These are phyloP conservation scores for Dryas octopetala DNA, from an alignment of 306 rosid genomes.

Conservation along the genomic window DNA sequence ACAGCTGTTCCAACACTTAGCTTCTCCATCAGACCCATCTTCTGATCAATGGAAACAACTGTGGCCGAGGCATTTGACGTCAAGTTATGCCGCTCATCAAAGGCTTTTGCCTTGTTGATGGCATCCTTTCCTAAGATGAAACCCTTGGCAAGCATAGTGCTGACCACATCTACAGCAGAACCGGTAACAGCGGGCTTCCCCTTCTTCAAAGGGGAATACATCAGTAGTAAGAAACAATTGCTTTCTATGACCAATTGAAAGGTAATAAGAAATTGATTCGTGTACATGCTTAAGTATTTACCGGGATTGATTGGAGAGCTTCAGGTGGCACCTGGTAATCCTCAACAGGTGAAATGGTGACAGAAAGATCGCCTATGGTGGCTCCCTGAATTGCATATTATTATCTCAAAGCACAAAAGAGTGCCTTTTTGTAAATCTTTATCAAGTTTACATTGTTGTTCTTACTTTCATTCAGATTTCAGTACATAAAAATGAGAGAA, in stretches of 20 bases:
- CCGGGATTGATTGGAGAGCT: conserved; percentile 49
- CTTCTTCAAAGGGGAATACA: conserved; percentile 33
- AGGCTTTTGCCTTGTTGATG: conserved; percentile 59
- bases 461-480: too few species aligned
- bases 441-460: too few species aligned
- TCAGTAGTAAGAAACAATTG: neutral
- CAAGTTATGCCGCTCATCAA: conserved; percentile 67
- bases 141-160: conserved; percentile 81
- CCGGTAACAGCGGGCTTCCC: conserved; percentile 35
- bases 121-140: conserved; percentile 77
- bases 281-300: conserved; percentile 33
- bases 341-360: conserved; percentile 60
- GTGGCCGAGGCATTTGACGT: conserved; percentile 69
- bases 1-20: conserved; percentile 55
- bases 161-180: conserved; percentile 62
- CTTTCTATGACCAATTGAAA: neutral
- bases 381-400: conserved; percentile 53
- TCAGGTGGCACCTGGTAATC: conserved; percentile 78
- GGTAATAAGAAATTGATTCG: neutral
- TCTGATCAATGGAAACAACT: conserved; percentile 62
- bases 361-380: conserved; percentile 52
- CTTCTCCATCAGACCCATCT: conserved; percentile 56
- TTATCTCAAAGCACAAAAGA: too few species aligned
- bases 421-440: too few species aligned
- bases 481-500: too few species aligned